Evolutionary conservation across 352 stramenopile species (phyloP).

Genomic region (Phytophthora europaea): DNA sequence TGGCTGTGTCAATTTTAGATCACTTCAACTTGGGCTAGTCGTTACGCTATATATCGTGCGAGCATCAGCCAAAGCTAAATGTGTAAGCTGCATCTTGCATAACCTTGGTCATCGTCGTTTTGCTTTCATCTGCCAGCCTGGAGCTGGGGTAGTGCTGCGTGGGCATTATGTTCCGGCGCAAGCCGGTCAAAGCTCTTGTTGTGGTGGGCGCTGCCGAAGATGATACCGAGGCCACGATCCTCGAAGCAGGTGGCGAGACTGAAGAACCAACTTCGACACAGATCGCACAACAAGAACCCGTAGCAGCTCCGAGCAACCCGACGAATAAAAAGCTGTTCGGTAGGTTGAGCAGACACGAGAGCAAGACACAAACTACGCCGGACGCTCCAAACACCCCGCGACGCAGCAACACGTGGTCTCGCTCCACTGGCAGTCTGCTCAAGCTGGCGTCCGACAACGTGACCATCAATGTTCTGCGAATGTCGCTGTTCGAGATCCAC

Average conservation of each 20-base stretch:
- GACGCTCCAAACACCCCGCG: constrained; percentile 3
- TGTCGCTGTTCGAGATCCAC: constrained; percentile 68
- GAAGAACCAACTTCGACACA: background rate
- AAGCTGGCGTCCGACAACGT: constrained; percentile 24
- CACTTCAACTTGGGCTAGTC: background rate
- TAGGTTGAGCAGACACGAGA: constrained; percentile 11
- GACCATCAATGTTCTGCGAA: constrained; percentile 72
- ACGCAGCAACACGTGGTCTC: constrained; percentile 27
- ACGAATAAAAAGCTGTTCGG: constrained; percentile 3
- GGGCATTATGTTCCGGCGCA: constrained; percentile 28
- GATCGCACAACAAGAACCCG: background rate
- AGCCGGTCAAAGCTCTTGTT: constrained; percentile 17
- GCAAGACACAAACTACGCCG: constrained; percentile 12
- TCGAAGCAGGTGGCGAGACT: constrained; percentile 13
- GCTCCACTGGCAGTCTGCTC: constrained; percentile 21
- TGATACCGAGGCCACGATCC: constrained; percentile 11
- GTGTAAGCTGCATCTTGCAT: background rate
- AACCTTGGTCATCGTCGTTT: background rate
- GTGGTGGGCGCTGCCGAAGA: constrained; percentile 16
- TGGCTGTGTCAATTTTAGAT: background rate
- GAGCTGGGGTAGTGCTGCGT: background rate
- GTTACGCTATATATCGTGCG: background rate
- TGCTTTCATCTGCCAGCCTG: constrained; percentile 1
- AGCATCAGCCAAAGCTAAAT: background rate
- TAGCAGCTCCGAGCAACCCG: background rate